phyloP scores from a whole-genome alignment of 2,329 filamentous ascomycete genomes.

The Myriangium duriaei region DNA sequence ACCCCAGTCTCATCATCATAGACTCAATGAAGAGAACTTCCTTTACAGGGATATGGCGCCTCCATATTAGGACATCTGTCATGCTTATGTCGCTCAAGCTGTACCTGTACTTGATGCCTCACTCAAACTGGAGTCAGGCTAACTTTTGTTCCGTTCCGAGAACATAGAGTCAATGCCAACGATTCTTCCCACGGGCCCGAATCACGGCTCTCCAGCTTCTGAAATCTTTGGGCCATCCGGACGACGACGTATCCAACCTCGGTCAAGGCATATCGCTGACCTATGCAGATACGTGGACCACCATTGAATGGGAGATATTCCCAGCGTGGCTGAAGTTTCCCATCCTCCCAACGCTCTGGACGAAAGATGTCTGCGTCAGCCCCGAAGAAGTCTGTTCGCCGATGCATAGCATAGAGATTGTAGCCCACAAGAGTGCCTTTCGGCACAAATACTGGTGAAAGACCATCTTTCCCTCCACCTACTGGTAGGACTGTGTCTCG shows the following conservation, averaged over 20 bases:
- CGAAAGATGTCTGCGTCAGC: constrained; percentile 30
- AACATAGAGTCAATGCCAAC: constrained; percentile 4
- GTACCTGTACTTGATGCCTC: no score
- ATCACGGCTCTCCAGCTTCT: constrained; percentile 26
- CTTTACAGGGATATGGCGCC: no score
- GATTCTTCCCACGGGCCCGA: constrained; percentile 16
- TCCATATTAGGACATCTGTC: no score
- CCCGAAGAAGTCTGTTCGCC: constrained; percentile 42
- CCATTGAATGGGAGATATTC: constrained; percentile 28
- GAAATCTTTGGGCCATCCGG: constrained; percentile 59
- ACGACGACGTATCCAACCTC: constrained; percentile 64
- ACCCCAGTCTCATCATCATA: no score
- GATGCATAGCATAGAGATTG: constrained; percentile 60
- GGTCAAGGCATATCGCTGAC: constrained; percentile 64
- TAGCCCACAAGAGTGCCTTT: constrained; percentile 57
- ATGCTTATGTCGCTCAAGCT: no score
- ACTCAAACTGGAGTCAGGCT: constrained; percentile 2
- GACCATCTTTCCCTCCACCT: constrained; percentile 42
- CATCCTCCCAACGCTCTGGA: constrained; percentile 27
- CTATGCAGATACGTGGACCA: constrained; percentile 24
- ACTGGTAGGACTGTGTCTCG: constrained; percentile 62
- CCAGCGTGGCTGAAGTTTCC: constrained; percentile 22
- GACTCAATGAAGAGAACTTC: no score
- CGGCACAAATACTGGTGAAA: constrained; percentile 49
- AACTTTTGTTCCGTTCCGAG: constrained; percentile 3